A percentile compares a stretch with the other conserved stretches of the same genome.
Evolutionary conservation across 169 alveolate genomes (phyloP).

Genomic region (Cryptosporidium parvum): DNA sequence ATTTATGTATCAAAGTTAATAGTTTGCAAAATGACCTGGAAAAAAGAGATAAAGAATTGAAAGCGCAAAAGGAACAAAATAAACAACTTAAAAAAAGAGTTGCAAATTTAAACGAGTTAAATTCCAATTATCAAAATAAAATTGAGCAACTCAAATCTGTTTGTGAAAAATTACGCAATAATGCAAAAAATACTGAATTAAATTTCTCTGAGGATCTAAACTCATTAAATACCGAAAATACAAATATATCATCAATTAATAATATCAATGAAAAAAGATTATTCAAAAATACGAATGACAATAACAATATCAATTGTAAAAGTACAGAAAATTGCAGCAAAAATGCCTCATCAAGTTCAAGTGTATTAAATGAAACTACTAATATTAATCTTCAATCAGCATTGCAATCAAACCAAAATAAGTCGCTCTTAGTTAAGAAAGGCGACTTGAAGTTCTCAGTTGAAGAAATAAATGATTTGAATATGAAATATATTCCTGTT

Average conservation of each 20-base stretch:
- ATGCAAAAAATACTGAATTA: constrained; percentile 6
- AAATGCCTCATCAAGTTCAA: neutral
- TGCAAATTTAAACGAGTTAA: constrained; percentile 50
- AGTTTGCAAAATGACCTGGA: constrained; percentile 66
- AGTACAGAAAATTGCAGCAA: neutral
- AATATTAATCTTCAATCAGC: neutral
- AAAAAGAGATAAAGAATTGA: constrained; percentile 63
- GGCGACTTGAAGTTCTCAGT: constrained; percentile 68
- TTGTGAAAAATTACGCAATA: constrained; percentile 31
- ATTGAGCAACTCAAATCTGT: constrained; percentile 42
- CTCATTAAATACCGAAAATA: constrained; percentile 1
- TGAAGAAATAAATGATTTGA: constrained; percentile 56
- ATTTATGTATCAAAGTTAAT: constrained; percentile 60
- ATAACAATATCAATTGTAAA: neutral
- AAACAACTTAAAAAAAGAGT: constrained; percentile 71
- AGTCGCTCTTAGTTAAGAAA: constrained; percentile 47
- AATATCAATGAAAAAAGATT: neutral
- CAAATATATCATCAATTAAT: constrained; percentile 6
- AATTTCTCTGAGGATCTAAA: neutral
- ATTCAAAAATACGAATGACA: neutral
- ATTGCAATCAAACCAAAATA: constrained; percentile 11
- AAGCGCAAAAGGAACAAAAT: constrained; percentile 55
- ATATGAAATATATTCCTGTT: constrained; percentile 63
- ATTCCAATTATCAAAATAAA: constrained; percentile 61
- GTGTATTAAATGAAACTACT: neutral